Conservation (phyloP, 805 yeast genomes). For the Pichia deserticola region DNA sequence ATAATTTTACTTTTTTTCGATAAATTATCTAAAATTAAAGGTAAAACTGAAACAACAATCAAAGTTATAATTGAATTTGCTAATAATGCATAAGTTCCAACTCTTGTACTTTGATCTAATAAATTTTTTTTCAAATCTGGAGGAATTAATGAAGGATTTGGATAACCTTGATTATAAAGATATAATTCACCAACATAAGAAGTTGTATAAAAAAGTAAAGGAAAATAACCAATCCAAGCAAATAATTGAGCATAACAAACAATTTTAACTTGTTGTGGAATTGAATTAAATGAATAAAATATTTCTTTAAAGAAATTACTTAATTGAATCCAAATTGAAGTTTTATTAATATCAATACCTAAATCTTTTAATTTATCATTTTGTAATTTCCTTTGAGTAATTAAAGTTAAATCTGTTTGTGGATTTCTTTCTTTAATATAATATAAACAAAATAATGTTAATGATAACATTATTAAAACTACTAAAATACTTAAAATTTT, state of each 20-base stretch:
- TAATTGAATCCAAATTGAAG: constrained; percentile 14
- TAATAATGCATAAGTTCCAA: constrained; percentile 46
- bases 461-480: constrained; percentile 31
- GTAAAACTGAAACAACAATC: constrained; percentile 36
- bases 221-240: constrained; percentile 67
- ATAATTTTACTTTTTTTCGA: background rate
- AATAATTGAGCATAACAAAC: constrained; percentile 53
- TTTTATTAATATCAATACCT: constrained; percentile 27
- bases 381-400: constrained; percentile 31
- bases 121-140: constrained; percentile 29
- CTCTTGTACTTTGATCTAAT: constrained; percentile 41
- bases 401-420: constrained; percentile 32
- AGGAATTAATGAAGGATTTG: constrained; percentile 34
- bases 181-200: constrained; percentile 59
- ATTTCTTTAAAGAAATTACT: constrained; percentile 30
- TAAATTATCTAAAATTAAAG: constrained; percentile 30
- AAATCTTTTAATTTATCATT: constrained; percentile 26
- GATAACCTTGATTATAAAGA: constrained; percentile 32
- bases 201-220: constrained; percentile 56
- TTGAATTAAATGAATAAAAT: constrained; percentile 26
- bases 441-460: constrained; percentile 35
- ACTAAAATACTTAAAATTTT: constrained; percentile 41
- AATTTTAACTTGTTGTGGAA: constrained; percentile 44
- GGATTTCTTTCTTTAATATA: constrained; percentile 45
- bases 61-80: constrained; percentile 43